Base-by-base conservation (phyloP, 768 basidiomycete genomes). In the Pisolithus albus region DNA sequence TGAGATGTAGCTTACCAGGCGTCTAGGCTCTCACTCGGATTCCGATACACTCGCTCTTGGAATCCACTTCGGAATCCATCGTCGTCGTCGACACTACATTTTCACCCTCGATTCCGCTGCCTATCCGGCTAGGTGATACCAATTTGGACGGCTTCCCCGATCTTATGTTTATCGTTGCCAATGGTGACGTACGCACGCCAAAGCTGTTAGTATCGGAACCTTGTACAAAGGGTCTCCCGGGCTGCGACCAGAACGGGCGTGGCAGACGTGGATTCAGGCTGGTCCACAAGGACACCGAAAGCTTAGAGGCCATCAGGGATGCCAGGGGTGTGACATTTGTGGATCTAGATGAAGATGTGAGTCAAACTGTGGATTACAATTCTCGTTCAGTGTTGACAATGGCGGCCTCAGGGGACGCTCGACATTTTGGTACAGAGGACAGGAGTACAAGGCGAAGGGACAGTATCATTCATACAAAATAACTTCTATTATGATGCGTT, bases 401-500 rank as follows among this genome's bases (percentile, higher is more conserved):
- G 0, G 80, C 83, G 1, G 71, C 97, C 30, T 32, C 59, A 97
- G 90, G 95, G 95, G 0, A 81, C 83, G 1, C 72, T 98, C 32
- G 96, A 99, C 68, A 80, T 99, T n/a, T 75, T 96, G 67, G 77
- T 98, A 0, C 93, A 95, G 62, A 73, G 96, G 39, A 82, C 83
- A 0, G 92, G 92, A 2, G 70, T 71, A 4, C 80, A 82, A 47
- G 78, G 79, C 2, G 71, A 70, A 41, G 85, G 86, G 13, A 81
- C 77, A 38, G 70, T 90, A 16, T 61, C 81, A 5, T 95, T 99
- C 62, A 73, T 99, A 45, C 92, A 95, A 70, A 99, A 99, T 63
- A 98, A 97, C 66, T 90, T 94, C 61, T 98, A 95, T 61, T 93
- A 93, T 63, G 96, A 99, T 57, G 95, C 96, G 0, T 99, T 99